These are phyloP conservation scores for Allium sativum DNA, from an alignment of 106 monocot species.

Conservation along the genomic window DNA sequence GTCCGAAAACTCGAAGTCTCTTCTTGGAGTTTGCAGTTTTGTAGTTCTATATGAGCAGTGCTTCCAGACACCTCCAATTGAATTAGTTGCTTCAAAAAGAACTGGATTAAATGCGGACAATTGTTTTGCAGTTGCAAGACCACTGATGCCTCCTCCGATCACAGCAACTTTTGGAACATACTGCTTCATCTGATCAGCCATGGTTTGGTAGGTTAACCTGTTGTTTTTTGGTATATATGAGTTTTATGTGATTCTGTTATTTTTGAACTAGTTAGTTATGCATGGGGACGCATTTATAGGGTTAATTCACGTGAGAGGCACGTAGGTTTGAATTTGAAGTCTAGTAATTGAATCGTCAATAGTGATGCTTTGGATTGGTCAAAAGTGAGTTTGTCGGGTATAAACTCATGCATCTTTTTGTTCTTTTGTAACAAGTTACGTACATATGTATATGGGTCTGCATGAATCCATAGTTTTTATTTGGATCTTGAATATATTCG, in stretches of 20 bases:
- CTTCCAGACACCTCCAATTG: conserved; percentile 82
- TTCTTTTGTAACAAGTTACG: no score
- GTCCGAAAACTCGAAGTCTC: conserved; percentile 95
- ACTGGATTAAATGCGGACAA: conserved; percentile 36
- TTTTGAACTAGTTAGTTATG: neutral
- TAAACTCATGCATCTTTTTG: no score
- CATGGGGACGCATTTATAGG: neutral
- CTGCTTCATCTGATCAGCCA: neutral
- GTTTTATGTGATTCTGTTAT: neutral
- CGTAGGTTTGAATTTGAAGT: neutral
- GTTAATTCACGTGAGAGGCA: conserved; percentile 4
- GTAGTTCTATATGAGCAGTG: conserved; percentile 74
- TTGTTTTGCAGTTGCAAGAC: conserved; percentile 61
- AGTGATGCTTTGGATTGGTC: no score
- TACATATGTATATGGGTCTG: no score
- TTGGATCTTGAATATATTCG: no score
- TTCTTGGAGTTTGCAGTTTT: conserved; percentile 68
- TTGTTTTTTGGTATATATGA: neutral
- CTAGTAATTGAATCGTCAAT: no score
- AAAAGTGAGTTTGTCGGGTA: no score
- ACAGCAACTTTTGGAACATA: conserved; percentile 36
- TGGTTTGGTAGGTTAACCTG: neutral
- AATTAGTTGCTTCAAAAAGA: conserved; percentile 72
- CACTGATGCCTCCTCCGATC: conserved; percentile 70
- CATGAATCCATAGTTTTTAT: no score